phyloP scores from a whole-genome alignment of 139 green algal species.

The Chlamydomonas asymmetrica region DNA sequence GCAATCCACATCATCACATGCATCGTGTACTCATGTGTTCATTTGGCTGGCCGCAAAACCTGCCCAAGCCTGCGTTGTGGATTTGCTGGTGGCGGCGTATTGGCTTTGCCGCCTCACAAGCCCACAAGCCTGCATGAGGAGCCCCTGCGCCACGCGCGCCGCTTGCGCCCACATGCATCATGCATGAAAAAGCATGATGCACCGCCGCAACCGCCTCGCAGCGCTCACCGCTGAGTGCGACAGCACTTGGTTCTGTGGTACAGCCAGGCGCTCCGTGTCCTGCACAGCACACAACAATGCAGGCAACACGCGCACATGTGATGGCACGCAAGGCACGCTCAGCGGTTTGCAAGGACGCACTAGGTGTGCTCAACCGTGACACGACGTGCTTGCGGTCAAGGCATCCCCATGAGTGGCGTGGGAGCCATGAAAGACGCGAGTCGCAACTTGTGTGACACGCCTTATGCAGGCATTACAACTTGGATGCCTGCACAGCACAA shows the following conservation, averaged over 20 bases:
- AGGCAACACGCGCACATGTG: background rate
- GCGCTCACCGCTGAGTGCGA: slow-evolving; percentile 40
- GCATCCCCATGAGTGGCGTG: background rate
- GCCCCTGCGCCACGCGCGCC: slow-evolving; percentile 2
- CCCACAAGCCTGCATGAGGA: background rate
- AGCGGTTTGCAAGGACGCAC: background rate
- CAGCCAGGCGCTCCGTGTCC: slow-evolving; percentile 59
- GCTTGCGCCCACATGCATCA: too few species aligned
- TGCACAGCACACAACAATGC: background rate
- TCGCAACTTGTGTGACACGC: too few species aligned
- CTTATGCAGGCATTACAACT: too few species aligned
- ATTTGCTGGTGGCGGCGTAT: too few species aligned
- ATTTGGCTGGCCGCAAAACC: too few species aligned
- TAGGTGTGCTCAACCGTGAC: background rate
- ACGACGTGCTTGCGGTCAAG: background rate
- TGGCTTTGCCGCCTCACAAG: slow-evolving; percentile 51
- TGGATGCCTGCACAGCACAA: too few species aligned
- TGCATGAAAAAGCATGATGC: too few species aligned
- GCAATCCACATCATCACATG: slow-evolving; percentile 45
- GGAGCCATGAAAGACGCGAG: too few species aligned
- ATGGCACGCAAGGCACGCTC: background rate
- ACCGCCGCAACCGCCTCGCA: too few species aligned
- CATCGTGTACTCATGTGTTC: too few species aligned
- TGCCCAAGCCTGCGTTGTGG: too few species aligned
- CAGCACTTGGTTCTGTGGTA: slow-evolving; percentile 63